Percentiles rank a stretch among this genome's conserved stretches.
phyloP scores from a whole-genome alignment of 75 land plant genomes.

The Selaginella moellendorffii region DNA sequence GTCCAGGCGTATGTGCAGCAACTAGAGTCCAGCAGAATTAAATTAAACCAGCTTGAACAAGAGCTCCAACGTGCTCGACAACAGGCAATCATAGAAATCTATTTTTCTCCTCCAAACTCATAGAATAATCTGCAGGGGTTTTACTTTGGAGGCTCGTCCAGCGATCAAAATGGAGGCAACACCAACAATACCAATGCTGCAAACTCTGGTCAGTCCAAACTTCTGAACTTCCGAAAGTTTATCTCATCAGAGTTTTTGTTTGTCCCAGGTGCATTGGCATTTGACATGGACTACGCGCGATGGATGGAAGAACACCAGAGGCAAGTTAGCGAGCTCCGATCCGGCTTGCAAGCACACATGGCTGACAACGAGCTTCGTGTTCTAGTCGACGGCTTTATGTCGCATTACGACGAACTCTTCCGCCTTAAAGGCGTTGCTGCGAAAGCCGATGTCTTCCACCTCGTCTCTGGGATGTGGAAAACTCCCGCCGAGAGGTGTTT shows the following conservation, averaged over 20 bases:
- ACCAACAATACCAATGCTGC: not conserved
- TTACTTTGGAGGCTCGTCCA: not conserved
- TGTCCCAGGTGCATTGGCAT: constrained; percentile 54
- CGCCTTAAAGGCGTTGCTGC: too few species aligned
- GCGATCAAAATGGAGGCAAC: not conserved
- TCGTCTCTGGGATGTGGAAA: too few species aligned
- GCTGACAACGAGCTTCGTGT: constrained; percentile 52
- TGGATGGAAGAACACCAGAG: too few species aligned
- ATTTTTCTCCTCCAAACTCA: not conserved
- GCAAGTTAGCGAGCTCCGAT: too few species aligned
- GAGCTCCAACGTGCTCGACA: constrained; percentile 8
- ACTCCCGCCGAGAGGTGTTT: constrained; percentile 75
- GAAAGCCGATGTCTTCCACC: too few species aligned
- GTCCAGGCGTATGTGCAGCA: constrained; percentile 7
- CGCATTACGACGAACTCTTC: constrained; percentile 58
- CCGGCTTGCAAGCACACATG: constrained; percentile 43
- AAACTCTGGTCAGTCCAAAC: not conserved
- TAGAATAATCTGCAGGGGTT: not conserved
- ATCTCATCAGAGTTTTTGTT: too few species aligned
- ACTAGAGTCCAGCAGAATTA: constrained; percentile 1
- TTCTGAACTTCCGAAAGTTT: too few species aligned
- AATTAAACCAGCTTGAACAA: constrained; percentile 7
- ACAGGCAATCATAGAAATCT: not conserved
- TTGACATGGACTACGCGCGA: constrained; percentile 57
- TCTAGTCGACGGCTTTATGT: constrained; percentile 50